Base-by-base conservation (phyloP, 2,329 filamentous ascomycete species). In the Myriosclerotinia curreyana region DNA sequence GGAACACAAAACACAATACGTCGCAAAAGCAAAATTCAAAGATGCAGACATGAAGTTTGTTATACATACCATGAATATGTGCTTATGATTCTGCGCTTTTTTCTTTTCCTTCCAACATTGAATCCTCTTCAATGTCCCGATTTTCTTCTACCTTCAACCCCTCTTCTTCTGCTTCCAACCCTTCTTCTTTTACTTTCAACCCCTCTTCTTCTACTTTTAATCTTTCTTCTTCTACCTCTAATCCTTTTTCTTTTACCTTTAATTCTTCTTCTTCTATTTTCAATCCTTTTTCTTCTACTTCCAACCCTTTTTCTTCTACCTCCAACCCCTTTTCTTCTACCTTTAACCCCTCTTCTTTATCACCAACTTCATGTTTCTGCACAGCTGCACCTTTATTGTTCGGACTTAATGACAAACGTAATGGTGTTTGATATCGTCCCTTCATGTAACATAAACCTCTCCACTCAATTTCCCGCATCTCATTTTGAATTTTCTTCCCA, bases 371-470 rank as follows among this genome's bases (percentile, higher is more conserved):
- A 58, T 46, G 6, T 11, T 15, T 28, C 28, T 11, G 7, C 8
- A 31, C 17, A 46, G 20, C 28, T 22, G 2, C 6, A 56, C 11
- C 54, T n/a, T 46, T 46, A 9, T 34, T 44, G 20, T 15, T 9
- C 12, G 28, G 17, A 9, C 15, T 1, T 28, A 4, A 3, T 5
- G 12, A 8, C 25, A 56, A 15, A 15, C 8, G 11, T 15, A 17
- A 15, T 2, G 54, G 8, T 17, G n/a, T 20, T 3, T 46, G 55
- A 48, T 58, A 58, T 25, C 15, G 3, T 25, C 55, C 42, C 4
- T 48, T 28, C 55, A 36, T 36, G 36, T 58, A 58, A 46, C 55
- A 58, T 22, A 58, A 58, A 14, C 55, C 55, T 7, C 2, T 48
- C 55, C 55, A 58, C 12, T 22, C 20, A 5, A 22, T 36, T 34